Conservation (phyloP, 768 basidiomycete species). For the Leccinum disarticulatum region DNA sequence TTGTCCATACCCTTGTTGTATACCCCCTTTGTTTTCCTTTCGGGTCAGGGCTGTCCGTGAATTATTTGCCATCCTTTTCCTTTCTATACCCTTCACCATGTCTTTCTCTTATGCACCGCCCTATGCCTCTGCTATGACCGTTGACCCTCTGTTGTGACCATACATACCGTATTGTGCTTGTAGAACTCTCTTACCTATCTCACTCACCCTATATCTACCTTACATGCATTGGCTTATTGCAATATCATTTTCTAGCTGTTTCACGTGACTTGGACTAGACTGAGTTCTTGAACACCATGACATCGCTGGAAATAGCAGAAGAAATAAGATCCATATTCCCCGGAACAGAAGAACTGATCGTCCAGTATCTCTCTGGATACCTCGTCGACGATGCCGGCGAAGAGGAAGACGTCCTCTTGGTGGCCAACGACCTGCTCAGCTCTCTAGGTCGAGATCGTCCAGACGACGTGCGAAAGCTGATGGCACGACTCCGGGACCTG, state of each 20-base stretch:
- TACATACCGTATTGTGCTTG: slow-evolving; percentile 26
- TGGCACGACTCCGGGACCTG: slow-evolving; percentile 59
- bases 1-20: slow-evolving; percentile 21
- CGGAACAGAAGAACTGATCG: slow-evolving; percentile 80
- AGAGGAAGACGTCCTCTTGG: slow-evolving; percentile 82
- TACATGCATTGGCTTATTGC: slow-evolving; percentile 17
- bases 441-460: slow-evolving; percentile 68
- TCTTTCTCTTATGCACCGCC: slow-evolving; percentile 14
- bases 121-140: slow-evolving; percentile 17
- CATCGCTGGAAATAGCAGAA: slow-evolving; percentile 74
- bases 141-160: slow-evolving; percentile 8
- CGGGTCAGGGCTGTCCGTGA: background rate
- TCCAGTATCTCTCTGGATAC: slow-evolving; percentile 86
- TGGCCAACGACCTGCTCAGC: slow-evolving; percentile 70
- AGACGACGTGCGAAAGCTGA: slow-evolving; percentile 64
- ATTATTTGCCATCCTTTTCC: slow-evolving; percentile 2
- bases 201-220: slow-evolving; percentile 17
- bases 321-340: slow-evolving; percentile 70
- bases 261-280: background rate
- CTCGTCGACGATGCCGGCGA: slow-evolving; percentile 87
- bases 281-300: slow-evolving; percentile 42
- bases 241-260: slow-evolving; percentile 9
- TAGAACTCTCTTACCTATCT: slow-evolving; percentile 17
- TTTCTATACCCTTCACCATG: slow-evolving; percentile 25
- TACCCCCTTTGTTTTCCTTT: slow-evolving; percentile 5